Conservation (phyloP, 495 filamentous ascomycete species). For the Podospora didyma region DNA sequence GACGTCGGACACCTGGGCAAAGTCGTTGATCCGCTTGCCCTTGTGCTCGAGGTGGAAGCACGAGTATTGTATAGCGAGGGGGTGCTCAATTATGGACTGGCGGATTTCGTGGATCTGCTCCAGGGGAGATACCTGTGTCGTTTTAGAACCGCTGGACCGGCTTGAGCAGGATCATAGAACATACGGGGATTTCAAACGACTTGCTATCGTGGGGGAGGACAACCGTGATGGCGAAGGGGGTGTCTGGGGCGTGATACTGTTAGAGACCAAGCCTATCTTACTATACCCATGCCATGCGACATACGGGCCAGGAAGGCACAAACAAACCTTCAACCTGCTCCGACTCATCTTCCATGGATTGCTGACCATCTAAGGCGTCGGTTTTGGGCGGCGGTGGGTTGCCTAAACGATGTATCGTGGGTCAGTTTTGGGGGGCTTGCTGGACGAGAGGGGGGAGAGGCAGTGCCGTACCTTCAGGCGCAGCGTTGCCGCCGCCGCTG, state of each 20-base stretch:
- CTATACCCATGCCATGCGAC: neutral
- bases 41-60: constrained; percentile 97
- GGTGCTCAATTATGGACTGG: constrained; percentile 91
- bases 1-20: constrained; percentile 87
- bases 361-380: neutral
- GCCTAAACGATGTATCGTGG: neutral
- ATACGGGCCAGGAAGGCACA: neutral
- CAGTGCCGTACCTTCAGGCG: too few species aligned
- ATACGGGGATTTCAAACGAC: constrained; percentile 80
- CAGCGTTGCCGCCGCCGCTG: too few species aligned
- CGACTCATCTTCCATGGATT: constrained; percentile 14
- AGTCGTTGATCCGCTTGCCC: constrained; percentile 86
- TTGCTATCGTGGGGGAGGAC: constrained; percentile 76
- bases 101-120: constrained; percentile 97
- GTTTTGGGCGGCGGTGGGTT: neutral
- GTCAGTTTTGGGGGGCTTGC: too few species aligned
- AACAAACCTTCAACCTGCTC: constrained; percentile 22
- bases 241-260: constrained; percentile 51
- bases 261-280: constrained; percentile 5
- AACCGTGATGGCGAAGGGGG: constrained; percentile 60
- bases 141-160: constrained; percentile 20
- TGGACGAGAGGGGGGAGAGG: too few species aligned
- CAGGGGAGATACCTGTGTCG: constrained; percentile 74
- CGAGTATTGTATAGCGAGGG: constrained; percentile 92
- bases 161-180: constrained; percentile 15